These are phyloP conservation scores for Paracoccidioides brasiliensis DNA, from an alignment of 2,329 filamentous ascomycete species.

Conservation along the genomic window DNA sequence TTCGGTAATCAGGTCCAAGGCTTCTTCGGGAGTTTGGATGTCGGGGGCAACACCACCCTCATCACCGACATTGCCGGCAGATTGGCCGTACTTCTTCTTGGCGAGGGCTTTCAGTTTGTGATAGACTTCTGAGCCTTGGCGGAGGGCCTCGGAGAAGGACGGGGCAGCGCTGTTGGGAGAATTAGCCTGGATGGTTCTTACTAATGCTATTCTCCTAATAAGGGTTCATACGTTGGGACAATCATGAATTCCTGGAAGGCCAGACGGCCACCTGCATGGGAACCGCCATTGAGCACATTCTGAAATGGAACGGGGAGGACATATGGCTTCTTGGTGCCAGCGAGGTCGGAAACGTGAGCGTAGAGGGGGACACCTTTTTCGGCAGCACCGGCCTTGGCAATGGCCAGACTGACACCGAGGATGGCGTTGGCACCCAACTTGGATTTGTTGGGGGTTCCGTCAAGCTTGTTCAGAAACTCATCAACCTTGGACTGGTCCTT, in stretches of 20 bases:
- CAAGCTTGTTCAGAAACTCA: slow-evolving; percentile 72
- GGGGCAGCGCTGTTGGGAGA: slow-evolving; percentile 51
- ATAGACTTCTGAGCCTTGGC: slow-evolving; percentile 95
- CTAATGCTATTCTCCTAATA: slow-evolving; percentile 4
- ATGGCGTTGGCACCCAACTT: slow-evolving; percentile 83
- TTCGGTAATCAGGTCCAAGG: slow-evolving; percentile 87
- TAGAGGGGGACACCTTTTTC: slow-evolving; percentile 83
- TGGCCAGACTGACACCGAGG: slow-evolving; percentile 68
- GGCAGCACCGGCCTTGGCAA: slow-evolving; percentile 79
- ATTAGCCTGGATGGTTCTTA: slow-evolving; percentile 8
- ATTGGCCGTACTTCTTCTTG: slow-evolving; percentile 99
- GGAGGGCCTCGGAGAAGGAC: slow-evolving; percentile 88
- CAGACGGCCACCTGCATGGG: slow-evolving; percentile 91
- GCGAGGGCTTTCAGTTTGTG: slow-evolving; percentile 91
- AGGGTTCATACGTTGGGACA: slow-evolving; percentile 54
- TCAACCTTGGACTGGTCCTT: slow-evolving; percentile 79
- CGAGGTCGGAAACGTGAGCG: slow-evolving; percentile 74
- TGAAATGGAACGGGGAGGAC: slow-evolving; percentile 85
- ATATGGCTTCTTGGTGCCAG: slow-evolving; percentile 82
- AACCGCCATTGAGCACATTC: slow-evolving; percentile 88
- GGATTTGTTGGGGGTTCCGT: slow-evolving; percentile 75
- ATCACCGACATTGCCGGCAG: slow-evolving; percentile 96
- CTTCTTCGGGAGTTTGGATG: slow-evolving; percentile 94
- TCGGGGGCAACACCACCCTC: slow-evolving; percentile 99
- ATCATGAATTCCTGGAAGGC: slow-evolving; percentile 98